phyloP scores from a whole-genome alignment of 2,329 filamentous ascomycete species.

The Exophiala sp. region DNA sequence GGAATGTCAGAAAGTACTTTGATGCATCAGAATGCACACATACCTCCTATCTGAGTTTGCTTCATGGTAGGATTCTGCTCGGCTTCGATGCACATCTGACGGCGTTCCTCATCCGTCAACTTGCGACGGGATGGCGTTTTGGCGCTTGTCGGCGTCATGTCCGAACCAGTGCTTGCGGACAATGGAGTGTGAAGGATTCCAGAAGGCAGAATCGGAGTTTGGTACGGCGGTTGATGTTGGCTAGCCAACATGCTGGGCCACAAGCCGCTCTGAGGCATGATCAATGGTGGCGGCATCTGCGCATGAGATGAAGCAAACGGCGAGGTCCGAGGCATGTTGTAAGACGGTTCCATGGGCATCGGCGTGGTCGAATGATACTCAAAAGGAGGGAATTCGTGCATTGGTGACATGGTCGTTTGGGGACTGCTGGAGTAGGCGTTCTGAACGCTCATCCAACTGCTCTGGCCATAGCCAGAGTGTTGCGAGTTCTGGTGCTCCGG shows the following conservation, averaged over 20 bases:
- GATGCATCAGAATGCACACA: slow-evolving; percentile 30
- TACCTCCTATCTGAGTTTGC: slow-evolving; percentile 91
- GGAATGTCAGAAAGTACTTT: slow-evolving; percentile 33
- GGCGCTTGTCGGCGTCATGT: slow-evolving; percentile 28
- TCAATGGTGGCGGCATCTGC: slow-evolving; percentile 53
- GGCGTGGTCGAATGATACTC: slow-evolving; percentile 59
- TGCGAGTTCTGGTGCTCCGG: slow-evolving; percentile 41
- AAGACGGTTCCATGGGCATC: slow-evolving; percentile 53
- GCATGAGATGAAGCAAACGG: slow-evolving; percentile 47
- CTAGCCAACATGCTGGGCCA: slow-evolving; percentile 76
- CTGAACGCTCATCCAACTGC: slow-evolving; percentile 44
- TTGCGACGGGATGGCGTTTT: slow-evolving; percentile 67
- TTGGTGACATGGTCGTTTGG: slow-evolving; percentile 54
- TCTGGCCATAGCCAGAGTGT: slow-evolving; percentile 41
- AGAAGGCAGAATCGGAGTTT: slow-evolving; percentile 53
- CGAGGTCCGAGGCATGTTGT: slow-evolving; percentile 52
- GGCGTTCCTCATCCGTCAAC: slow-evolving; percentile 81
- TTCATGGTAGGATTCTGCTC: slow-evolving; percentile 85
- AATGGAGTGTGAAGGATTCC: slow-evolving; percentile 47
- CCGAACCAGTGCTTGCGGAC: slow-evolving; percentile 43
- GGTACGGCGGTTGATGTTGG: slow-evolving; percentile 42
- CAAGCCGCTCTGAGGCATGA: slow-evolving; percentile 54
- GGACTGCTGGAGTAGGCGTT: slow-evolving; percentile 35
- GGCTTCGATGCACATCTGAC: slow-evolving; percentile 89
- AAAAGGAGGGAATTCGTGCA: slow-evolving; percentile 61